These are phyloP conservation scores for Taiozyma sp. DNA, from an alignment of 1,139 yeast species.

Conservation along the genomic window DNA sequence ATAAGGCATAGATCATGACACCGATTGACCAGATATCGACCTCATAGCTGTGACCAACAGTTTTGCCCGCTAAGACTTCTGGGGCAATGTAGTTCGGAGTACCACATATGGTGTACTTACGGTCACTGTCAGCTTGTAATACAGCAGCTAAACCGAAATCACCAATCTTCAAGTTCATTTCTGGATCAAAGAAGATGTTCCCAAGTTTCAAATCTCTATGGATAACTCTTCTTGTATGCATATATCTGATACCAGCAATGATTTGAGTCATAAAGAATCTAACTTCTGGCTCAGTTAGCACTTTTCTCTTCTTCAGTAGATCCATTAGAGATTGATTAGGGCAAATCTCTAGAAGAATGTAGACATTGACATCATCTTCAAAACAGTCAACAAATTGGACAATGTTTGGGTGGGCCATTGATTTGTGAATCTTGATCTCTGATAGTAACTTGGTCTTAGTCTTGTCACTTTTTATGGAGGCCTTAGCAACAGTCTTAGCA, in stretches of 20 bases:
- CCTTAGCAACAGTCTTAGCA: constrained; percentile 97
- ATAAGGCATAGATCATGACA: constrained; percentile 87
- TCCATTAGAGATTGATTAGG: constrained; percentile 94
- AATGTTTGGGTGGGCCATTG: constrained; percentile 82
- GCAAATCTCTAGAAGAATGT: constrained; percentile 89
- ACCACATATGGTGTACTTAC: constrained; percentile 93
- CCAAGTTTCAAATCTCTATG: constrained; percentile 95
- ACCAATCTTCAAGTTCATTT: constrained; percentile 91
- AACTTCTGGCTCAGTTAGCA: constrained; percentile 87
- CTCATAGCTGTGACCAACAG: constrained; percentile 86
- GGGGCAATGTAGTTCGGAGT: constrained; percentile 99
- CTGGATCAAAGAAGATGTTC: constrained; percentile 86
- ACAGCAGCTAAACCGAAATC: constrained; percentile 96
- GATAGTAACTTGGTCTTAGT: constrained; percentile 85
- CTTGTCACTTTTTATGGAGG: constrained; percentile 86
- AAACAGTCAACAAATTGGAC: constrained; percentile 93
- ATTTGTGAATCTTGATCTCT: constrained; percentile 93
- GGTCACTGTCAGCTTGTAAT: constrained; percentile 61
- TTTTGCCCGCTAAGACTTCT: constrained; percentile 87
- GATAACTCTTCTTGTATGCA: constrained; percentile 90
- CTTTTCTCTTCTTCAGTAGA: constrained; percentile 75
- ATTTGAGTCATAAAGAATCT: constrained; percentile 88
- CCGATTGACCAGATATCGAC: constrained; percentile 98
- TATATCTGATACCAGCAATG: constrained; percentile 87
- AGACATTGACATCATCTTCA: constrained; percentile 91